Percentiles rank a stretch among this genome's conserved stretches.
Evolutionary conservation across 2,329 filamentous ascomycete genomes (phyloP).

Genomic region (Pestalotiopsis sp.): DNA sequence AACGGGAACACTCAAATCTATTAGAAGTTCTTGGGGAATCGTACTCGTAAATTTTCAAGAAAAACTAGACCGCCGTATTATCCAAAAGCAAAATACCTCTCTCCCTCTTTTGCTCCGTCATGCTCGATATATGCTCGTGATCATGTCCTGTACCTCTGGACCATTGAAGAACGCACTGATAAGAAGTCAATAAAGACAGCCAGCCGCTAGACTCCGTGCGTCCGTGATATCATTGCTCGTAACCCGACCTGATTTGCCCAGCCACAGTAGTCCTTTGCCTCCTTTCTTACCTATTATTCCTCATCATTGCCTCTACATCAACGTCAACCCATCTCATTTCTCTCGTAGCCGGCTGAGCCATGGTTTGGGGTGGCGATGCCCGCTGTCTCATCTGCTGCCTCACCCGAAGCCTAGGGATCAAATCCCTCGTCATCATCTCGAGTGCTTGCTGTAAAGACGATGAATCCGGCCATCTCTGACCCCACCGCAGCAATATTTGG

Average conservation of each 20-base stretch:
- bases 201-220: background rate
- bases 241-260: background rate
- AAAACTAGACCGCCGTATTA: too few species aligned
- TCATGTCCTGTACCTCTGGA: background rate
- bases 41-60: background rate
- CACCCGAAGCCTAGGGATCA: conserved; percentile 45
- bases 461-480: conserved; percentile 62
- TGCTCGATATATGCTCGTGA: background rate
- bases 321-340: conserved; percentile 48
- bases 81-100: too few species aligned
- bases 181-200: background rate
- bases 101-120: background rate
- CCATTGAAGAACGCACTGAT: background rate
- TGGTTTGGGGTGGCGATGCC: conserved; percentile 31
- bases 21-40: too few species aligned
- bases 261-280: background rate
- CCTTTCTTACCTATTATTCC: conserved; percentile 19
- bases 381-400: conserved; percentile 40
- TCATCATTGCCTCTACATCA: conserved; percentile 47
- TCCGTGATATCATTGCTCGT: background rate
- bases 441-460: conserved; percentile 57
- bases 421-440: conserved; percentile 49
- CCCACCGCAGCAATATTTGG: conserved; percentile 58
- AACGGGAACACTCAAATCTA: too few species aligned
- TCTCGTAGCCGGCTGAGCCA: conserved; percentile 32